A percentile compares a stretch with the other conserved stretches of the same genome.
Conservation (phyloP, 75 land plant species). For the Isoetes taiwanensis region DNA sequence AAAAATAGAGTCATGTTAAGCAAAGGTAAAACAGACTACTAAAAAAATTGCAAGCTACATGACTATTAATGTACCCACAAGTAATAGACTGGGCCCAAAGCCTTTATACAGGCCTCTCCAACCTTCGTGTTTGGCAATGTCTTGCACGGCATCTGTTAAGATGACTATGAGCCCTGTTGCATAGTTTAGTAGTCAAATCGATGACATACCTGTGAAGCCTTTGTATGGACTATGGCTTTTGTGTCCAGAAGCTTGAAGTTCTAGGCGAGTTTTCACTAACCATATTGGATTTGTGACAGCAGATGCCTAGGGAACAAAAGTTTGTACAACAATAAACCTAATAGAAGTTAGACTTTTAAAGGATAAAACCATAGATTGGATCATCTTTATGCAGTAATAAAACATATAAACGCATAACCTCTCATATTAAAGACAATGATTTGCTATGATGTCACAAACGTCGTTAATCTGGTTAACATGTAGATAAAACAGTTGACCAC, state of each 20-base stretch:
- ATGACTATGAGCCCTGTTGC: no score
- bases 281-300: constrained; percentile 86
- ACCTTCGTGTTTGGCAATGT: constrained; percentile 79
- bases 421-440: no score
- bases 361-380: no score
- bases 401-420: no score
- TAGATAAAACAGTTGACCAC: no score
- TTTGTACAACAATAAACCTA: neutral
- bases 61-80: constrained; percentile 31
- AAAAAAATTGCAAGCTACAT: constrained; percentile 6
- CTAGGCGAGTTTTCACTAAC: constrained; percentile 93
- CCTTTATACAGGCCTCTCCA: constrained; percentile 79
- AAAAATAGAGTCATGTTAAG: neutral
- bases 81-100: constrained; percentile 71
- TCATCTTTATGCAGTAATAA: no score
- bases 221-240: constrained; percentile 41
- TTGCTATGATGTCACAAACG: no score
- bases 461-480: no score
- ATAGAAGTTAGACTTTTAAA: neutral
- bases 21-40: neutral
- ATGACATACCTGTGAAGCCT: constrained; percentile 70
- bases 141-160: constrained; percentile 73
- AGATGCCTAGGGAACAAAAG: constrained; percentile 39
- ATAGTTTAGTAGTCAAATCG: no score
- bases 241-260: constrained; percentile 73